Evolutionary conservation across 78 protist genomes (phyloP), one percentile per base, ranked within the genome.

Genomic region (Dictyostelium intermedium): DNA sequence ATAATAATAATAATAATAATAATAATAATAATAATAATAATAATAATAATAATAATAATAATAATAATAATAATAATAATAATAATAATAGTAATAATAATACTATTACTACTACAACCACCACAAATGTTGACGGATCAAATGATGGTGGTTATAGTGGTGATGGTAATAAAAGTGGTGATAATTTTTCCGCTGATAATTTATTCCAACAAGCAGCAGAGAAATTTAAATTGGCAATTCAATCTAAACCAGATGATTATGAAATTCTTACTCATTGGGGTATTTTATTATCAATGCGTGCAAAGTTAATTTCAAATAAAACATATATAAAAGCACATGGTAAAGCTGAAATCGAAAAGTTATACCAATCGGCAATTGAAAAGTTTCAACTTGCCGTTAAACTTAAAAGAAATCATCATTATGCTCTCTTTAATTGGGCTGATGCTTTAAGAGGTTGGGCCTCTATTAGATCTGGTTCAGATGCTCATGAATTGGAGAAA

Each of bases 231-330:
- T 83, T 84, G 85, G 96, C 96, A 41, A 78, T 92, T 14, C 91
- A 92, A 53, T 85, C 85, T 2, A 78, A 83, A 69, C 96, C 96
- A 8, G 96, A 92, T 43, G 96, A 92, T 30, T 92, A 63, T 63
- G 91, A 70, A 27, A 92, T 92, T 1, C 61, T 92, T 13, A 84
- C 96, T 6, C 96, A 92, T 80, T 92, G 83, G 87, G 96, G 96
- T 35, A 92, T 92, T 20, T 45, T 92, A 41, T 45, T 76, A 23
- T 60, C 76, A 25, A 84, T 85, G 72, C 83, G 96, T 37, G 93
- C 93, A 0, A 92, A 72, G 5, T 63, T 37, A 8, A 13, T 50
- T 5, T 30, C 45, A 23, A 27, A 8, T 1, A 47, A 53, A 39
- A 81, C 35, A 0, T 66, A 37, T 13, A 69, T 82, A 4, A 72